Conservation (phyloP, 805 yeast genomes). For the Clavispora asparagi region DNA sequence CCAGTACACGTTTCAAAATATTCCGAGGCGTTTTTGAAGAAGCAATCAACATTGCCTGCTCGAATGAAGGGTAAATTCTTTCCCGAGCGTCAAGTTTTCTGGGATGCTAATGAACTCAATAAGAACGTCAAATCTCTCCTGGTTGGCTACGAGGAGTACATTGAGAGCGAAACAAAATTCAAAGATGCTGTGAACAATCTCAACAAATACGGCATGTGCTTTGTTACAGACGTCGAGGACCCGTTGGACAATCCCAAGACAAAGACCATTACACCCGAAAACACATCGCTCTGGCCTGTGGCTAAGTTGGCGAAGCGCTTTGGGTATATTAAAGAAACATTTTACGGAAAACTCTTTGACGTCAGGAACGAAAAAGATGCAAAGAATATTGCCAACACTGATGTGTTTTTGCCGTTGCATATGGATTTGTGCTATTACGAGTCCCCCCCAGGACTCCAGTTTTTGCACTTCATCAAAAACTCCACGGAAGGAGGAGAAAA, state of each 20-base stretch:
- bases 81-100: slow-evolving; percentile 27
- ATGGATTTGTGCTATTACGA: slow-evolving; percentile 76
- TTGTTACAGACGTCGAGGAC: slow-evolving; percentile 50
- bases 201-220: slow-evolving; percentile 52
- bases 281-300: slow-evolving; percentile 40
- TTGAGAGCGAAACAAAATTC: slow-evolving; percentile 26
- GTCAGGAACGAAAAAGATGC: slow-evolving; percentile 49
- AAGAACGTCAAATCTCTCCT: slow-evolving; percentile 15
- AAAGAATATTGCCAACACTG: slow-evolving; percentile 66
- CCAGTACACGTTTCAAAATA: slow-evolving; percentile 29
- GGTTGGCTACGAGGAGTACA: slow-evolving; percentile 37
- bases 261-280: slow-evolving; percentile 32
- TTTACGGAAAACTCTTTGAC: slow-evolving; percentile 68
- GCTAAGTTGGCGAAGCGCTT: slow-evolving; percentile 42
- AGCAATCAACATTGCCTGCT: slow-evolving; percentile 30
- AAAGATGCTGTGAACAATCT: slow-evolving; percentile 38
- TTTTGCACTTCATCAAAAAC: slow-evolving; percentile 56
- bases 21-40: slow-evolving; percentile 42
- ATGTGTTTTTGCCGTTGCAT: slow-evolving; percentile 61
- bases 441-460: slow-evolving; percentile 76
- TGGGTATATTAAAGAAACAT: slow-evolving; percentile 66
- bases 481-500: slow-evolving; percentile 63
- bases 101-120: slow-evolving; percentile 34
- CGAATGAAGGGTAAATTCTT: slow-evolving; percentile 34
- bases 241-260: slow-evolving; percentile 23